A percentile compares a stretch with the other conserved stretches of the same genome.
Evolutionary conservation across 1,284 basidiomycete species (phyloP).

Genomic region (Microbotryomycetes sp.): DNA sequence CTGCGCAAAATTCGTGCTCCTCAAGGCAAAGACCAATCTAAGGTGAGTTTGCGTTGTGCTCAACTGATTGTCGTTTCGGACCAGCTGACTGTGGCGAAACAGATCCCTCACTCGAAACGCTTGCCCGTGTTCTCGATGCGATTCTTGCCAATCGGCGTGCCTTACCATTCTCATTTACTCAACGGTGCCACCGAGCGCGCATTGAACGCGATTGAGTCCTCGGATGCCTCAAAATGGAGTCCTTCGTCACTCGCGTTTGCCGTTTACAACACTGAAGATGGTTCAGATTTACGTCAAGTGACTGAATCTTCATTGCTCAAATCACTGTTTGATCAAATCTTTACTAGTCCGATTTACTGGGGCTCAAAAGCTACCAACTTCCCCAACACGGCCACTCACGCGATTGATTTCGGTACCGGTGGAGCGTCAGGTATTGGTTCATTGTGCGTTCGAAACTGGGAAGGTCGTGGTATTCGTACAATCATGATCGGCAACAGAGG

Average conservation of each 20-base stretch:
- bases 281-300: constrained; percentile 67
- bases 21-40: constrained; percentile 83
- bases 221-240: constrained; percentile 69
- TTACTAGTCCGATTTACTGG: constrained; percentile 89
- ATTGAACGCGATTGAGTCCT: constrained; percentile 48
- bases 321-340: constrained; percentile 80
- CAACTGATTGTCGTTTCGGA: no score
- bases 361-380: constrained; percentile 71
- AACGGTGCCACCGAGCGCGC: constrained; percentile 63
- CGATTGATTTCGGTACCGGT: constrained; percentile 93
- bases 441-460: constrained; percentile 80
- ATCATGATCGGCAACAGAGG: constrained; percentile 79
- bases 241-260: constrained; percentile 67
- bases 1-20: constrained; percentile 85
- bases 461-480: constrained; percentile 85
- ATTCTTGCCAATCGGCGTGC: constrained; percentile 89
- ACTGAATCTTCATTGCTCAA: constrained; percentile 52
- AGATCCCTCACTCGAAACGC: constrained; percentile 80
- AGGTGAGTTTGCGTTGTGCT: constrained; percentile 43
- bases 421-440: constrained; percentile 88
- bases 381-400: constrained; percentile 83
- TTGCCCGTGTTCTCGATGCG: constrained; percentile 89
- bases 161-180: constrained; percentile 89
- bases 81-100: no score
- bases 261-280: constrained; percentile 87